Evolutionary conservation across 2,329 filamentous ascomycete species (phyloP).

Genomic region (Xylariaceae sp.): DNA sequence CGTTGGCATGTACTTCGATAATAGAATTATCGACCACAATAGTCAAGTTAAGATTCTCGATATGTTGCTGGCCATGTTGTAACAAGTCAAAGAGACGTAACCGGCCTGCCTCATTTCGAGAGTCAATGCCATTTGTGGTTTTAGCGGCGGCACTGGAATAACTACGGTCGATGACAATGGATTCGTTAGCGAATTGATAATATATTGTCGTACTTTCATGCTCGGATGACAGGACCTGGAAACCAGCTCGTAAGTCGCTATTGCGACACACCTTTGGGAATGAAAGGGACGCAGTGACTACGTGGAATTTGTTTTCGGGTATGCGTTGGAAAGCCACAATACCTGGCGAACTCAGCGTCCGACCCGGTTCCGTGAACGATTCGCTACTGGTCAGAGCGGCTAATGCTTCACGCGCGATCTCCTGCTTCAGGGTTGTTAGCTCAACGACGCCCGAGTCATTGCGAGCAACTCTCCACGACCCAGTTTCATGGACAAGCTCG

Average conservation of each 20-base stretch:
- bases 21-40: slow-evolving; percentile 45
- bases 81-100: slow-evolving; percentile 45
- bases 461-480: slow-evolving; percentile 42
- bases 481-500: slow-evolving; percentile 41
- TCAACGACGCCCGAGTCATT: slow-evolving; percentile 39
- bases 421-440: slow-evolving; percentile 42
- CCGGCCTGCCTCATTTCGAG: slow-evolving; percentile 41
- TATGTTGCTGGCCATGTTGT: slow-evolving; percentile 29
- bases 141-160: slow-evolving; percentile 44
- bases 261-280: slow-evolving; percentile 41
- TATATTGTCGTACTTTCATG: slow-evolving; percentile 46
- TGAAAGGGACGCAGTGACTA: slow-evolving; percentile 41
- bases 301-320: slow-evolving; percentile 42
- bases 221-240: slow-evolving; percentile 44
- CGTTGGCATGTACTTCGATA: slow-evolving; percentile 46
- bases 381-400: slow-evolving; percentile 35
- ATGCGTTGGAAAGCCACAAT: slow-evolving; percentile 16
- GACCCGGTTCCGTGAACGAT: slow-evolving; percentile 29
- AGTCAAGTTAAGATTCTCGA: slow-evolving; percentile 44
- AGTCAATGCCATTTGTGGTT: slow-evolving; percentile 43
- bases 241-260: slow-evolving; percentile 42
- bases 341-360: slow-evolving; percentile 21
- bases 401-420: slow-evolving; percentile 42
- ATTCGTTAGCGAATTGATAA: slow-evolving; percentile 50
- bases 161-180: slow-evolving; percentile 44